phyloP scores from a whole-genome alignment of 352 stramenopile genomes.

The Phytophthora niederhauseri region DNA sequence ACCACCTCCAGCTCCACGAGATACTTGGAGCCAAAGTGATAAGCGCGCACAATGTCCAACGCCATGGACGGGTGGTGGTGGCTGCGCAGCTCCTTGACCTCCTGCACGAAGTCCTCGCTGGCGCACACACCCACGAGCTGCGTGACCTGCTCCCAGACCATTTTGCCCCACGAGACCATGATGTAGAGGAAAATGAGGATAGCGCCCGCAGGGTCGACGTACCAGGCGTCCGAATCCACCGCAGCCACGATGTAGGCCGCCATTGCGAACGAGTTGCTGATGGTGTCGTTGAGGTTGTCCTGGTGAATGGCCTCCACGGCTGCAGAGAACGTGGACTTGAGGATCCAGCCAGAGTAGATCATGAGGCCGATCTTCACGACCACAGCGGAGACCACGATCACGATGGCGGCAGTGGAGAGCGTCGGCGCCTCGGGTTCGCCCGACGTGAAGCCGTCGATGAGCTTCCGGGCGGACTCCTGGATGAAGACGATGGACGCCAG shows the following conservation, averaged over 20 bases:
- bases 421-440: constrained; percentile 75
- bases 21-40: constrained; percentile 96
- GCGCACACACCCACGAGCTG: constrained; percentile 75
- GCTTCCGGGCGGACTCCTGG: constrained; percentile 57
- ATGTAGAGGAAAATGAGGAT: constrained; percentile 96
- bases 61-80: constrained; percentile 71
- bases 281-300: constrained; percentile 96
- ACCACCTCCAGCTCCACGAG: constrained; percentile 96
- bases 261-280: constrained; percentile 92
- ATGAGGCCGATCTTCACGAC: constrained; percentile 76
- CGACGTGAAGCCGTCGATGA: constrained; percentile 49
- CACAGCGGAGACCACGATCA: constrained; percentile 70
- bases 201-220: constrained; percentile 90
- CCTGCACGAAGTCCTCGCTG: constrained; percentile 90
- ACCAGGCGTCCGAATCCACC: constrained; percentile 72
- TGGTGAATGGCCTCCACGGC: constrained; percentile 74
- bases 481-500: constrained; percentile 90
- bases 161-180: constrained; percentile 91
- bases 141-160: constrained; percentile 92
- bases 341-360: constrained; percentile 66
- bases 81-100: constrained; percentile 84
- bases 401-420: constrained; percentile 89
- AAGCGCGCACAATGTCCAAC: constrained; percentile 91
- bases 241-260: constrained; percentile 68
- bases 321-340: constrained; percentile 54